These are phyloP conservation scores for Lipomyces yamanashiensis DNA, from an alignment of 805 yeast species.

Conservation along the genomic window DNA sequence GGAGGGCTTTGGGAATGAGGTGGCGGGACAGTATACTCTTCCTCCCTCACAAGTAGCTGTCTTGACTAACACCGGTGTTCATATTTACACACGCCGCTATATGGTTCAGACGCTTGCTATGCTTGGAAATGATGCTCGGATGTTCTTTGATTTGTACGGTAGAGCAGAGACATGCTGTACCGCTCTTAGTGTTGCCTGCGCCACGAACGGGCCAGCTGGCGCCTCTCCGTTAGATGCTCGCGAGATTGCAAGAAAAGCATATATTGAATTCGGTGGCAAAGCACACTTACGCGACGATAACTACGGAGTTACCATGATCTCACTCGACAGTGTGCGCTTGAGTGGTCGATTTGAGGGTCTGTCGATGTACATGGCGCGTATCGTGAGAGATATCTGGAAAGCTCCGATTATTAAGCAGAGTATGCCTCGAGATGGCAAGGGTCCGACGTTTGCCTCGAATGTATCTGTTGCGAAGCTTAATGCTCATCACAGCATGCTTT, in stretches of 20 bases:
- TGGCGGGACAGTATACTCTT: constrained; percentile 81
- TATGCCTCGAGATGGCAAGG: constrained; percentile 13
- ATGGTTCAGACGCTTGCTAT: constrained; percentile 79
- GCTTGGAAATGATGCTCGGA: constrained; percentile 65
- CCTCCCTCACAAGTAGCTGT: constrained; percentile 74
- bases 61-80: constrained; percentile 77
- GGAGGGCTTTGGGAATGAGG: constrained; percentile 79
- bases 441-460: neutral
- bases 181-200: constrained; percentile 75
- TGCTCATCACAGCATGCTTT: constrained; percentile 42
- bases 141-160: constrained; percentile 80
- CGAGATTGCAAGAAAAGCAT: constrained; percentile 45
- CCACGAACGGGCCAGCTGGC: constrained; percentile 42
- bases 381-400: constrained; percentile 81
- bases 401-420: constrained; percentile 60
- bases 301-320: constrained; percentile 25
- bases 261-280: constrained; percentile 46
- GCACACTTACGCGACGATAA: constrained; percentile 43
- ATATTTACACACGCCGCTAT: constrained; percentile 74
- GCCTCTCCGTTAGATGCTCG: constrained; percentile 46
- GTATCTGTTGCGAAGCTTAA: constrained; percentile 37
- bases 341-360: constrained; percentile 93
- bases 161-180: constrained; percentile 88
- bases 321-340: constrained; percentile 60
- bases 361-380: constrained; percentile 73